phyloP scores from a whole-genome alignment of 768 basidiomycete genomes.

The Candolleomyces eurysporus region DNA sequence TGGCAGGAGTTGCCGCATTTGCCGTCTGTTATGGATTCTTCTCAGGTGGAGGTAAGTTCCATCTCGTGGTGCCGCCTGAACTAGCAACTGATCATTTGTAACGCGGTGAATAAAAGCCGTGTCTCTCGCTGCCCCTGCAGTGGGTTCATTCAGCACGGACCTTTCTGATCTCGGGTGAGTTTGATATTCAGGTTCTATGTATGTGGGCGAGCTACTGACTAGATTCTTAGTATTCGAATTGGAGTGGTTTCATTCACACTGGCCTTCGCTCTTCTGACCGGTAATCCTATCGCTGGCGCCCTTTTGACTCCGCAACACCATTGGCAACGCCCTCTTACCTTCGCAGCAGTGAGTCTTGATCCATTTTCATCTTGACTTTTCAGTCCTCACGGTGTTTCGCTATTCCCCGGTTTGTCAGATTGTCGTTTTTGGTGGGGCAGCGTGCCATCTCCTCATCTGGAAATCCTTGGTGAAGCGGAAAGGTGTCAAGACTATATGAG shows the following conservation, averaged over 20 bases:
- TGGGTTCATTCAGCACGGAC: conserved; percentile 39
- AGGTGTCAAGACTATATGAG: conserved; percentile 21
- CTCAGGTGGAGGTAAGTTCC: conserved; percentile 47
- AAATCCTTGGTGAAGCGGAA: conserved; percentile 29
- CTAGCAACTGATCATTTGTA: not conserved
- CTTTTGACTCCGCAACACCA: conserved; percentile 38
- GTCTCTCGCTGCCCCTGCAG: conserved; percentile 38
- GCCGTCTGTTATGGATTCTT: conserved; percentile 54
- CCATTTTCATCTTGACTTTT: not conserved
- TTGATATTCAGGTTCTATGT: not conserved
- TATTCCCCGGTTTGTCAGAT: conserved; percentile 18
- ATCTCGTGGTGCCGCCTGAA: not conserved
- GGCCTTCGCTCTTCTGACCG: conserved; percentile 45
- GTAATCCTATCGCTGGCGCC: conserved; percentile 54
- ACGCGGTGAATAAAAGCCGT: conserved; percentile 23
- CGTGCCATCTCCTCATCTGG: conserved; percentile 30
- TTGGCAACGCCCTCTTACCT: conserved; percentile 44
- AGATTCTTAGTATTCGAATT: conserved; percentile 36
- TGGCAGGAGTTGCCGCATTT: conserved; percentile 42
- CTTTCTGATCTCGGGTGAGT: conserved; percentile 46
- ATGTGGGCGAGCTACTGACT: not conserved
- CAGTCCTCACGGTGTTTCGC: not conserved
- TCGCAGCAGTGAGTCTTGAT: conserved; percentile 37
- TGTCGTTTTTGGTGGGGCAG: conserved; percentile 32
- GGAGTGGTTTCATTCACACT: conserved; percentile 43